Evolutionary conservation across 495 filamentous ascomycete species (phyloP).

Genomic region (Penicillium turbatum): DNA sequence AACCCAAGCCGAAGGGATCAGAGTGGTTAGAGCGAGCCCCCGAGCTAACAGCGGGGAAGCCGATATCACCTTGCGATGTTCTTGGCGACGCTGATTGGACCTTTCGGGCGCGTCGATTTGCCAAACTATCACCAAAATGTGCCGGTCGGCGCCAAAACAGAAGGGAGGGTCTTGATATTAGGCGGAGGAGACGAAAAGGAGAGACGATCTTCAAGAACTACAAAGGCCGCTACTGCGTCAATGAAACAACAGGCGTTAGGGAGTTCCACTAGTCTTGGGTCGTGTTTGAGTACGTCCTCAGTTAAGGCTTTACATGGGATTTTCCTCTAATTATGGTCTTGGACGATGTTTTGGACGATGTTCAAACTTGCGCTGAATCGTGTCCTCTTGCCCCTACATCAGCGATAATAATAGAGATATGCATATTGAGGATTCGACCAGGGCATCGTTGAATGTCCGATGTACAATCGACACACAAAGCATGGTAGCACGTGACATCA

Average conservation of each 20-base stretch:
- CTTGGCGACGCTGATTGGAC: slow-evolving; percentile 33
- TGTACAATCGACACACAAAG: not conserved
- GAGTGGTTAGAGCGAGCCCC: slow-evolving; percentile 18
- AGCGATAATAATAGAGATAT: not conserved
- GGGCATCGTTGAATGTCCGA: not conserved
- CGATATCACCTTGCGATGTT: slow-evolving; percentile 31
- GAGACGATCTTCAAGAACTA: slow-evolving; percentile 1
- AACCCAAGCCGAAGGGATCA: slow-evolving; percentile 15
- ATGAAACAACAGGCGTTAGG: slow-evolving; percentile 26
- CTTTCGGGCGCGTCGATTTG: slow-evolving; percentile 28
- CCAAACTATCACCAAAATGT: slow-evolving; percentile 20
- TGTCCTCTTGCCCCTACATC: not conserved
- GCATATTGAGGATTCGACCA: slow-evolving; percentile 7
- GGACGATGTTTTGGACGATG: too few species aligned
- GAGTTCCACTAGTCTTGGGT: slow-evolving; percentile 22
- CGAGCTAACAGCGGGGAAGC: slow-evolving; percentile 31
- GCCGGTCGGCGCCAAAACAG: slow-evolving; percentile 23
- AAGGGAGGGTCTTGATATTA: not conserved
- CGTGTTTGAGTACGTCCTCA: not conserved
- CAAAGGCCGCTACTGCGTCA: slow-evolving; percentile 6
- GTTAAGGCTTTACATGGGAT: not conserved
- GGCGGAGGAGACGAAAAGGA: not conserved
- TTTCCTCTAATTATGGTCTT: not conserved
- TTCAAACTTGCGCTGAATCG: not conserved
- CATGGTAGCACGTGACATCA: not conserved